A percentile compares a stretch with the other conserved stretches of the same genome.
Conservation (phyloP, 2,329 filamentous ascomycete species). For the Calcarisporium arbuscula region DNA sequence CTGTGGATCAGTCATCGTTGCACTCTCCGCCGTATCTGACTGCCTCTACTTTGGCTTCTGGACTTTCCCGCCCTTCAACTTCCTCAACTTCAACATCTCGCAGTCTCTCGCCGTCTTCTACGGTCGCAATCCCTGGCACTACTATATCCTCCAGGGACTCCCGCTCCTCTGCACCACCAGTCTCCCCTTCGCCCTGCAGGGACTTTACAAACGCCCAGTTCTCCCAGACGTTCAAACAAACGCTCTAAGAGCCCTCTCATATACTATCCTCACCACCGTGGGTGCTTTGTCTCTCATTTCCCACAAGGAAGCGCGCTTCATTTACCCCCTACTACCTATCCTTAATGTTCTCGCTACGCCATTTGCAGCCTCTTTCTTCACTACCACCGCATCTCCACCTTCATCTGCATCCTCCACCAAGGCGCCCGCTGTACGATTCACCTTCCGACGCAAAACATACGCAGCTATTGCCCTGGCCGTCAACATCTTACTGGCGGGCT, state of each 20-base stretch:
- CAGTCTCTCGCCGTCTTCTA: slow-evolving; percentile 90
- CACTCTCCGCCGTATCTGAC: slow-evolving; percentile 61
- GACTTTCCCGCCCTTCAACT: slow-evolving; percentile 84
- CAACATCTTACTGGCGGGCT: slow-evolving; percentile 67
- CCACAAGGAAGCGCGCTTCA: slow-evolving; percentile 96
- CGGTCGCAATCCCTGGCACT: slow-evolving; percentile 83
- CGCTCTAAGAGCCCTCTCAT: slow-evolving; percentile 40
- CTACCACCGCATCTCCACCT: slow-evolving; percentile 20
- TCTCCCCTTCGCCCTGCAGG: slow-evolving; percentile 67
- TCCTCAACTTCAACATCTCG: slow-evolving; percentile 84
- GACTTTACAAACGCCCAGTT: slow-evolving; percentile 47
- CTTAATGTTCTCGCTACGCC: slow-evolving; percentile 75
- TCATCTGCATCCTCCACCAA: slow-evolving; percentile 9
- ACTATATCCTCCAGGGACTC: slow-evolving; percentile 85
- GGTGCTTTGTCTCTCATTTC: slow-evolving; percentile 67
- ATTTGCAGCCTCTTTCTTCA: slow-evolving; percentile 60
- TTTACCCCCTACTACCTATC: slow-evolving; percentile 85
- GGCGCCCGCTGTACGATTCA: slow-evolving; percentile 17
- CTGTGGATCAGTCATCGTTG: slow-evolving; percentile 57
- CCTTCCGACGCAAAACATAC: slow-evolving; percentile 46
- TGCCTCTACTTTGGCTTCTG: slow-evolving; percentile 74
- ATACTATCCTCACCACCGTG: slow-evolving; percentile 54
- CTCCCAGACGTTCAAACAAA: slow-evolving; percentile 28
- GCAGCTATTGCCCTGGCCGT: slow-evolving; percentile 52
- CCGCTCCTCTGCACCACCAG: slow-evolving; percentile 80